Conservation (phyloP, 2,329 filamentous ascomycete species). For the Pestalotiopsis sp. region DNA sequence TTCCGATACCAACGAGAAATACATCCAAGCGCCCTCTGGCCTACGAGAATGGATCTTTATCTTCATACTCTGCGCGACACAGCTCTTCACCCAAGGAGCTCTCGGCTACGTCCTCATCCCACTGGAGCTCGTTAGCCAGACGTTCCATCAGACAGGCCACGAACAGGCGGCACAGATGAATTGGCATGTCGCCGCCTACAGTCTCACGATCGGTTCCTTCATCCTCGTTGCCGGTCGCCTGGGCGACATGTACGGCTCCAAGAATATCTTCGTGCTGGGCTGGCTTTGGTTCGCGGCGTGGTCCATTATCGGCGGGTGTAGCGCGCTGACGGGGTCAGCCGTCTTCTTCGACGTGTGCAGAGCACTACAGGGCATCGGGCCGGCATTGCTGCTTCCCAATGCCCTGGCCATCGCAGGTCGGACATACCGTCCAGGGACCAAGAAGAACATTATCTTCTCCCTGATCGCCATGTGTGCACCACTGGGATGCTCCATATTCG, state of each 20-base stretch:
- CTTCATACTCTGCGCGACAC: not conserved
- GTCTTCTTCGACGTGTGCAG: constrained; percentile 53
- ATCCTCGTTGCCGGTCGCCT: constrained; percentile 60
- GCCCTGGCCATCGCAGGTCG: constrained; percentile 63
- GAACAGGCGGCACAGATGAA: constrained; percentile 45
- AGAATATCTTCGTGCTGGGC: constrained; percentile 55
- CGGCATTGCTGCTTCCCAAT: constrained; percentile 66
- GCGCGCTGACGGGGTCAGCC: constrained; percentile 25
- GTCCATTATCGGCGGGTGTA: constrained; percentile 51
- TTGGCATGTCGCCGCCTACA: constrained; percentile 63
- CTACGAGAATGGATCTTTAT: not conserved
- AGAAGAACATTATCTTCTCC: constrained; percentile 64
- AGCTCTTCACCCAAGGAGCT: not conserved
- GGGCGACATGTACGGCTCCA: constrained; percentile 62
- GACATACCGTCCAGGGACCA: constrained; percentile 57
- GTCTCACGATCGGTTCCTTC: constrained; percentile 58
- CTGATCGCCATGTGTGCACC: constrained; percentile 51
- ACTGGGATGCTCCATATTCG: constrained; percentile 46
- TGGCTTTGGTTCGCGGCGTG: constrained; percentile 58
- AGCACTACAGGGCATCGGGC: constrained; percentile 63
- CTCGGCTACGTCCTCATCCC: not conserved
- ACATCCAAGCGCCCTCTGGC: not conserved
- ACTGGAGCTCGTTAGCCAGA: not conserved
- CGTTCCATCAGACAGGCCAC: constrained; percentile 28
- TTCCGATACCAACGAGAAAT: not conserved